Conservation (phyloP, 2,329 filamentous ascomycete genomes). For the Claviceps arundinis region DNA sequence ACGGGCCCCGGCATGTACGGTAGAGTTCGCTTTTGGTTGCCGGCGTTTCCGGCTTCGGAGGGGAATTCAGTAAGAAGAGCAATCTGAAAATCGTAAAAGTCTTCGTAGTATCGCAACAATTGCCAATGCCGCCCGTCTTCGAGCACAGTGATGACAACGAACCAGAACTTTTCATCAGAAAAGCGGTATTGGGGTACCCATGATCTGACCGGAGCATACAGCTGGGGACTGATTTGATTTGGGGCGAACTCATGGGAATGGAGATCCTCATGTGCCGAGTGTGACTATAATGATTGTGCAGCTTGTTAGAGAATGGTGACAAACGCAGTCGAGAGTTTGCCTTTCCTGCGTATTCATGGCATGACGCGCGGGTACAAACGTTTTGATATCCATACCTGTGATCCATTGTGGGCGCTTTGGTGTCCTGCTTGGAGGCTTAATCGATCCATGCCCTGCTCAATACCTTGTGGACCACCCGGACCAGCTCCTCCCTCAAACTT, state of each 20-base stretch:
- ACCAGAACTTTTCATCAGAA: slow-evolving; percentile 97
- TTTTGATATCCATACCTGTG: slow-evolving; percentile 12
- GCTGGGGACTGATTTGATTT: slow-evolving; percentile 34
- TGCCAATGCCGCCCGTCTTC: slow-evolving; percentile 91
- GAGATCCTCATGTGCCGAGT: slow-evolving; percentile 15
- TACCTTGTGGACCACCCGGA: slow-evolving; percentile 23
- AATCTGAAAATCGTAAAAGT: slow-evolving; percentile 98
- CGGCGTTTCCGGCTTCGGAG: slow-evolving; percentile 78
- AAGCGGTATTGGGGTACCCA: slow-evolving; percentile 89
- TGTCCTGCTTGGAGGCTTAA: slow-evolving; percentile 51
- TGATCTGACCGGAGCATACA: slow-evolving; percentile 67
- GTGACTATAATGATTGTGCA: slow-evolving; percentile 8
- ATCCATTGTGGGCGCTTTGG: slow-evolving; percentile 11
- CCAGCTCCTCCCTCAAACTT: slow-evolving; percentile 58
- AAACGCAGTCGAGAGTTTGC: too few species aligned
- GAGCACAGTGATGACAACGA: slow-evolving; percentile 82
- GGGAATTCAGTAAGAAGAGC: slow-evolving; percentile 86
- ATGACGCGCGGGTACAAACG: too few species aligned
- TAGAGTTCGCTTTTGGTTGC: slow-evolving; percentile 63
- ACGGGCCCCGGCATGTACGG: slow-evolving; percentile 98
- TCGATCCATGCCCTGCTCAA: slow-evolving; percentile 61
- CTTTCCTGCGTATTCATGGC: too few species aligned
- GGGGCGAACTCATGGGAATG: slow-evolving; percentile 23
- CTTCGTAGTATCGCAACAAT: slow-evolving; percentile 86
- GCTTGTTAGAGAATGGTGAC: neutral